These are phyloP conservation scores for Cajanus cajan DNA, from an alignment of 306 rosid genomes.

Conservation along the genomic window DNA sequence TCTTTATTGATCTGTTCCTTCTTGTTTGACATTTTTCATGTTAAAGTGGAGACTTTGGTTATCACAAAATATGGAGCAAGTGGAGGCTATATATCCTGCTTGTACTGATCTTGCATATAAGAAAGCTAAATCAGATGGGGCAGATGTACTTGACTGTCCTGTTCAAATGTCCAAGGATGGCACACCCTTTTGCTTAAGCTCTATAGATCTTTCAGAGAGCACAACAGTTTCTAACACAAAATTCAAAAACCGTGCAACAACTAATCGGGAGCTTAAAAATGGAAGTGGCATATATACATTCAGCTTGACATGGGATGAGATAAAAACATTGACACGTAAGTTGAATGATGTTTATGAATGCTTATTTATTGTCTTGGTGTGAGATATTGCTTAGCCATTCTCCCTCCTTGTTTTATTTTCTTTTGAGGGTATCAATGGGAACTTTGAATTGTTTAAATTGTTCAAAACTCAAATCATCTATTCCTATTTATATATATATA, in stretches of 20 bases:
- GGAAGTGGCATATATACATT: constrained; percentile 73
- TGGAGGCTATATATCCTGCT: constrained; percentile 74
- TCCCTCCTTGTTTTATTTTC: not conserved
- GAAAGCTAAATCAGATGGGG: constrained; percentile 64
- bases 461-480: not conserved
- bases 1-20: constrained; percentile 38
- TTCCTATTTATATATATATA: no score
- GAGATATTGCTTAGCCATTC: not conserved
- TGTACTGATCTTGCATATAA: constrained; percentile 68
- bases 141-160: constrained; percentile 81
- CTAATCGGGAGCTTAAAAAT: constrained; percentile 48
- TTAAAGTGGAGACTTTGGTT: constrained; percentile 62
- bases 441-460: not conserved
- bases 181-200: constrained; percentile 74
- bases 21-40: constrained; percentile 29
- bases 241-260: constrained; percentile 35
- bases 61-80: constrained; percentile 85
- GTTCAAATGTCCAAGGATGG: constrained; percentile 86
- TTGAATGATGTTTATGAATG: constrained; percentile 27
- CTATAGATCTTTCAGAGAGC: constrained; percentile 72
- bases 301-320: constrained; percentile 71
- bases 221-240: constrained; percentile 48
- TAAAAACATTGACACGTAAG: constrained; percentile 67
- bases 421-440: not conserved
- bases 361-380: not conserved